Conservation (phyloP, 306 rosid genomes). For the Lotus japonicus region DNA sequence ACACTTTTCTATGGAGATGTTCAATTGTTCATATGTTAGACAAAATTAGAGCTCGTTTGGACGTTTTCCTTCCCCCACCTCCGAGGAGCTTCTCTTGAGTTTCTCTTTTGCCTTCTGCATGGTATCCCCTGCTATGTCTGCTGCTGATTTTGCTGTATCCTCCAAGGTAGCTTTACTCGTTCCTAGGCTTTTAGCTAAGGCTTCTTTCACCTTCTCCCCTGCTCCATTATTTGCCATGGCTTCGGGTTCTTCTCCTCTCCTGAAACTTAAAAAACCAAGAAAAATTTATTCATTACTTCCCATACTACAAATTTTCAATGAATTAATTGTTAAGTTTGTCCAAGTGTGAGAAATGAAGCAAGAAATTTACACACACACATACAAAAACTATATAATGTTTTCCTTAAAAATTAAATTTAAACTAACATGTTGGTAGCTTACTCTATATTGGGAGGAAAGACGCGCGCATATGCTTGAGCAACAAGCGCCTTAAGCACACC, state of each 20-base stretch:
- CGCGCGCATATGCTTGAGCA: neutral
- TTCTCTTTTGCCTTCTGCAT: neutral
- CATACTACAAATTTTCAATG: neutral
- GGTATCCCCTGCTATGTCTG: neutral
- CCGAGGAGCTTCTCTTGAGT: neutral
- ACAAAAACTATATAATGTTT: too few species aligned
- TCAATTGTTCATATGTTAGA: too few species aligned
- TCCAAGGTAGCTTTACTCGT: conserved; percentile 12
- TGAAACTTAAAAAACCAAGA: conserved; percentile 10
- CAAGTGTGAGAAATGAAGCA: neutral
- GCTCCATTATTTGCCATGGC: neutral
- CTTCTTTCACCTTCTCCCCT: conserved; percentile 23
- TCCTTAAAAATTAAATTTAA: too few species aligned
- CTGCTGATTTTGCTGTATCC: conserved; percentile 34
- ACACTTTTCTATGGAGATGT: too few species aligned
- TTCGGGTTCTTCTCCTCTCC: conserved; percentile 2
- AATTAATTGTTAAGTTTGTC: neutral
- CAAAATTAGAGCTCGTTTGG: neutral
- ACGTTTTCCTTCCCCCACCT: neutral
- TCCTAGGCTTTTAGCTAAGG: conserved; percentile 13
- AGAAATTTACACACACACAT: too few species aligned
- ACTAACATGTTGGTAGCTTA: too few species aligned
- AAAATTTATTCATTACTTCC: too few species aligned
- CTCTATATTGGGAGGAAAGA: conserved; percentile 31
- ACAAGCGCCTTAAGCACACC: neutral